phyloP scores from a whole-genome alignment of 2,329 filamentous ascomycete genomes.

The Sordariomycetes sp. region DNA sequence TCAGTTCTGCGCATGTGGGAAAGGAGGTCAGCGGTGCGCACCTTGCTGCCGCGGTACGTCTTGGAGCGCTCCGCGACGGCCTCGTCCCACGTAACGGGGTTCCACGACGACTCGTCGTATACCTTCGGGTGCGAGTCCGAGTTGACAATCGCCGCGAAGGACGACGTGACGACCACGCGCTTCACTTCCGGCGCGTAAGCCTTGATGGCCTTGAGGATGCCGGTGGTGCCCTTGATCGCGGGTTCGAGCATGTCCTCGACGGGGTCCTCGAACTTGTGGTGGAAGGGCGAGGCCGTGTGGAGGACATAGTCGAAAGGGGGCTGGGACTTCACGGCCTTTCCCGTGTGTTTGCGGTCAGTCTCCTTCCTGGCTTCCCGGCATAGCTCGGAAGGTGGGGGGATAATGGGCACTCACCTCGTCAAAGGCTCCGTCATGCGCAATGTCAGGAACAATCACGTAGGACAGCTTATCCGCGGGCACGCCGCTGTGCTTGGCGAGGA shows the following conservation, averaged over 20 bases:
- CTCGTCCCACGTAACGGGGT: slow-evolving; percentile 34
- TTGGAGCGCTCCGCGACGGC: slow-evolving; percentile 21
- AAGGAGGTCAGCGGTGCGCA: not conserved
- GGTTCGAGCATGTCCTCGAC: slow-evolving; percentile 42
- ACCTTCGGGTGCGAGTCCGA: slow-evolving; percentile 12
- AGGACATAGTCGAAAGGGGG: slow-evolving; percentile 34
- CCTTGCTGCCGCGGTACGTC: slow-evolving; percentile 41
- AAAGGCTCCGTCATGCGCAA: not conserved
- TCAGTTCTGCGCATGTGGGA: slow-evolving; percentile 14
- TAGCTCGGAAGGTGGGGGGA: not conserved
- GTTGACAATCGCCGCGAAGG: slow-evolving; percentile 36
- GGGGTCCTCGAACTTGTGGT: slow-evolving; percentile 30
- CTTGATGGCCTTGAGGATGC: slow-evolving; percentile 59
- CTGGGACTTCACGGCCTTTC: slow-evolving; percentile 4
- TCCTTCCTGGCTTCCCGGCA: not conserved
- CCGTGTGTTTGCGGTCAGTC: not conserved
- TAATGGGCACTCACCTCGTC: not conserved
- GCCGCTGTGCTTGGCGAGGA: not conserved
- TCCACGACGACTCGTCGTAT: slow-evolving; percentile 38
- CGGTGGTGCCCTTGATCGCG: slow-evolving; percentile 47
- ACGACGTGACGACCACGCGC: slow-evolving; percentile 52
- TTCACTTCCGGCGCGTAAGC: slow-evolving; percentile 45
- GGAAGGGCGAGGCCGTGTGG: slow-evolving; percentile 48
- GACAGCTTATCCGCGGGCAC: not conserved
- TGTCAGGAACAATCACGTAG: not conserved